Base-by-base conservation (phyloP, 257 asterid genomes). In the Linderniella brevidens region DNA sequence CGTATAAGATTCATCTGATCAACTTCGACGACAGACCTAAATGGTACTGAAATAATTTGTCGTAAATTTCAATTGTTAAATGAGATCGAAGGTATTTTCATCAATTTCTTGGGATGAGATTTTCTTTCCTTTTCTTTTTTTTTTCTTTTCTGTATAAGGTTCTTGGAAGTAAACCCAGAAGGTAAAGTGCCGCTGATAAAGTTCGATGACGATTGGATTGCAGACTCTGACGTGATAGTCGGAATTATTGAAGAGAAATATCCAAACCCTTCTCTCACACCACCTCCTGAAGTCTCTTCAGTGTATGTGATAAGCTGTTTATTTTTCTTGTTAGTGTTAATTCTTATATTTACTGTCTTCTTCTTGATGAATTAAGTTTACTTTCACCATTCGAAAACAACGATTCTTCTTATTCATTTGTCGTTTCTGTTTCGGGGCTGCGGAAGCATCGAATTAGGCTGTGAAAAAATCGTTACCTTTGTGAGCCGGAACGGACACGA, bases 191-290 rank as follows among this genome's bases (percentile, higher is more conserved):
- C 96, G 0, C 65, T 76, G 50, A 67, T 79, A 41, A 81, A 85
- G 51, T 58, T 76, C 46, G 93, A 79, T 55, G 93, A 64, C 38
- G 70, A 75, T 59, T 78, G 92, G 92, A 61, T 78, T 49, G 49
- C 86, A 15, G 93, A 85, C 41, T 85, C 96, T 62, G 96, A 81
- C 62, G 86, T 78, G 32, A 78, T 81, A 46, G 83, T 76, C 55
- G 88, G 70, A 11, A 39, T 74, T n/a, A 43, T 85, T 13, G 93
- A 81, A 59, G 86, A 80, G 68, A 85, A 85, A 68, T 78, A 64
- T 63, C 93, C 92, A 8, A 55, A 50, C 29, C 93, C 87, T 16
- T 45, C 92, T 37, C 88, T 85, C 8, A 17, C 71, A 58, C 35
- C 82, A 42, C 92, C 88, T 25, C 19, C 86, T 51, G 76, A 78